Base-by-base conservation (phyloP, 495 filamentous ascomycete species). In the Lentithecium fluviatile region DNA sequence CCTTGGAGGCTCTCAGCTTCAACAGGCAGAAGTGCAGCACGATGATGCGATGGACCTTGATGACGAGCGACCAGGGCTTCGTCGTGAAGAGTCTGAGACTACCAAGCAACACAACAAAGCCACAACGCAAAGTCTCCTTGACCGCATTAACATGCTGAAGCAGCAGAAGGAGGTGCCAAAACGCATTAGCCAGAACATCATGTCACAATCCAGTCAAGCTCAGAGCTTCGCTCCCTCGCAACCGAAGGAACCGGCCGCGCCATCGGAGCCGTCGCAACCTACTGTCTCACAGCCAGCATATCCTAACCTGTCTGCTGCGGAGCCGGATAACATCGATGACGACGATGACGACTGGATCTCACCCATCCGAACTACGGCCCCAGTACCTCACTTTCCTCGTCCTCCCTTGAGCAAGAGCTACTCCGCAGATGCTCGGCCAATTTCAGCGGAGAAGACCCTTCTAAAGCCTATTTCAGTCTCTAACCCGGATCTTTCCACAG, bases 81-180 rank as follows among this genome's bases (percentile, higher is more conserved):
- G 46, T 15, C 58, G 69, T 17, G 69, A 73, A 55, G 71, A 75
- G 52, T 73, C 74, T 1, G 75, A 77, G 47, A 77, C 76, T 19
- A 78, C 78, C 47, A 82, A 79, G 60, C 62, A 83, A 6, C 90
- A 95, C 71, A 91, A 83, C 74, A 95, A 94, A 69, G 92, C 89
- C 6, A 92, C 91, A 4, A 97, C 94, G 2, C 91, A 97, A 70
- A 80, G 87, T 10, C 79, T 98, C 17, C 89, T 95, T 58, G 95
- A 97, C 59, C 88, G 90, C 65, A 96, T 98, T 66, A 93, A 86
- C 69, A 90, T 93, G 84, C 81, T 98, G 19, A 91, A 91, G 21
- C 88, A 97, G 70, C 79, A 83, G 1, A 88, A 91, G 66, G 77
- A 86, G 45, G 78, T 86, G 29, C 78, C 87, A 45, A 76, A 53